phyloP scores from a whole-genome alignment of 2,329 filamentous ascomycete genomes.

The Thielaviopsis populi region DNA sequence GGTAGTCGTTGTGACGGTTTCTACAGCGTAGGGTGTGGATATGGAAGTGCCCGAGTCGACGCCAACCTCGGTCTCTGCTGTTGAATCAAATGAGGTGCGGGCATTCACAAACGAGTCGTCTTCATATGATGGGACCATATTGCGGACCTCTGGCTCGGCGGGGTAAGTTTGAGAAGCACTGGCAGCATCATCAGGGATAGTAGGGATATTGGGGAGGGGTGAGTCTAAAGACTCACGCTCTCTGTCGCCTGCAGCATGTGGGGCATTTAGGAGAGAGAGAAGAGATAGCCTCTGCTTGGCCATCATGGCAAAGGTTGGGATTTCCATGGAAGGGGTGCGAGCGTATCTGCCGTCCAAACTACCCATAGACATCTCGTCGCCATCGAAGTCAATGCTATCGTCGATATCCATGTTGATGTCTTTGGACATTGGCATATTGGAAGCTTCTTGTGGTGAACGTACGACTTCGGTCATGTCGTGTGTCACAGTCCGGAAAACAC shows the following conservation, averaged over 20 bases:
- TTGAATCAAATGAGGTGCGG: slow-evolving; percentile 29
- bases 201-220: slow-evolving; percentile 10
- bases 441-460: not conserved
- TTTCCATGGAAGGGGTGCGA: slow-evolving; percentile 47
- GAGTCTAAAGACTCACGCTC: not conserved
- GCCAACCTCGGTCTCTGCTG: not conserved
- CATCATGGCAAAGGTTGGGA: slow-evolving; percentile 41
- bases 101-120: slow-evolving; percentile 16
- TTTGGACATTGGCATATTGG: not conserved
- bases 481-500: slow-evolving; percentile 46
- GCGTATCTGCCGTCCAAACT: slow-evolving; percentile 27
- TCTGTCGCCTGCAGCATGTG: slow-evolving; percentile 23
- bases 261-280: slow-evolving; percentile 45
- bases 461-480: slow-evolving; percentile 31
- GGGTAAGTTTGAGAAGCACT: slow-evolving; percentile 16
- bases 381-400: slow-evolving; percentile 20
- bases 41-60: not conserved
- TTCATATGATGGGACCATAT: slow-evolving; percentile 24
- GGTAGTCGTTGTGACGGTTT: slow-evolving; percentile 35
- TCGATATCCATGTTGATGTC: slow-evolving; percentile 19
- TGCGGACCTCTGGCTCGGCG: slow-evolving; percentile 19
- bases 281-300: slow-evolving; percentile 42
- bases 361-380: slow-evolving; percentile 19
- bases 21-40: slow-evolving; percentile 22
- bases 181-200: slow-evolving; percentile 10